These are phyloP conservation scores for Chlamydomonas schloesseri DNA, from an alignment of 139 green algal species.

Conservation along the genomic window DNA sequence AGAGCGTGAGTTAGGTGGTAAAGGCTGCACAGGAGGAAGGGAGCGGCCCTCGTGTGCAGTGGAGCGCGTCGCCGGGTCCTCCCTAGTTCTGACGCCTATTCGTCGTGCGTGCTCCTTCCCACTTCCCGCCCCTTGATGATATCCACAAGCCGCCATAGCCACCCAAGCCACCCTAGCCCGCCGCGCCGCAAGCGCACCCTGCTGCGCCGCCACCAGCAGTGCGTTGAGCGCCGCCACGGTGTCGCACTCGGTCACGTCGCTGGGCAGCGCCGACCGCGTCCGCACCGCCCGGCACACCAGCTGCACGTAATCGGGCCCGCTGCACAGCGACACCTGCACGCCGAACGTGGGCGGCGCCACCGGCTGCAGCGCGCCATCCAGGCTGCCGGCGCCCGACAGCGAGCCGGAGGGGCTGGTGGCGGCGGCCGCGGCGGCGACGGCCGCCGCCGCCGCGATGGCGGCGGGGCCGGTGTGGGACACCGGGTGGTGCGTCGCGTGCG, in stretches of 20 bases:
- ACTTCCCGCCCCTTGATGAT: too few relatives aligned
- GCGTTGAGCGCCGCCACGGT: slow-evolving; percentile 37
- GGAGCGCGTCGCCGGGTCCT: too few relatives aligned
- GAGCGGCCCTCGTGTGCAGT: too few relatives aligned
- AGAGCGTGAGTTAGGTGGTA: too few relatives aligned
- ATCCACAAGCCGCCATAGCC: too few relatives aligned
- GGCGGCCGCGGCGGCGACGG: background rate
- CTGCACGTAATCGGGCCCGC: slow-evolving; percentile 47
- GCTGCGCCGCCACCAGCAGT: slow-evolving; percentile 9
- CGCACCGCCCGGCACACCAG: slow-evolving; percentile 33
- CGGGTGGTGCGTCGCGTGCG: too few relatives aligned
- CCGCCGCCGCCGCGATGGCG: background rate
- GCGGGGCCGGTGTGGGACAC: too few relatives aligned
- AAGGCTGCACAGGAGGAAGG: too few relatives aligned
- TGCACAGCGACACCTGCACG: slow-evolving; percentile 6
- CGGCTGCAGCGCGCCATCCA: slow-evolving; percentile 1
- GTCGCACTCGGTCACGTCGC: slow-evolving; percentile 45
- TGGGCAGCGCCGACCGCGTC: slow-evolving; percentile 2
- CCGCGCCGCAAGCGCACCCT: slow-evolving; percentile 23
- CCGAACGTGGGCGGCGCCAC: background rate
- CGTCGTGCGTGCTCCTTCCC: too few relatives aligned
- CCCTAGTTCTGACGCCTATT: too few relatives aligned
- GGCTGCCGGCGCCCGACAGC: background rate
- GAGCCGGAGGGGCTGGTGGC: background rate
- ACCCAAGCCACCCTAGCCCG: too few relatives aligned